Evolutionary conservation across 1,284 basidiomycete species (phyloP), one percentile per base, ranked within the genome.

Genomic region (Neotropicomus parvogracilis): DNA sequence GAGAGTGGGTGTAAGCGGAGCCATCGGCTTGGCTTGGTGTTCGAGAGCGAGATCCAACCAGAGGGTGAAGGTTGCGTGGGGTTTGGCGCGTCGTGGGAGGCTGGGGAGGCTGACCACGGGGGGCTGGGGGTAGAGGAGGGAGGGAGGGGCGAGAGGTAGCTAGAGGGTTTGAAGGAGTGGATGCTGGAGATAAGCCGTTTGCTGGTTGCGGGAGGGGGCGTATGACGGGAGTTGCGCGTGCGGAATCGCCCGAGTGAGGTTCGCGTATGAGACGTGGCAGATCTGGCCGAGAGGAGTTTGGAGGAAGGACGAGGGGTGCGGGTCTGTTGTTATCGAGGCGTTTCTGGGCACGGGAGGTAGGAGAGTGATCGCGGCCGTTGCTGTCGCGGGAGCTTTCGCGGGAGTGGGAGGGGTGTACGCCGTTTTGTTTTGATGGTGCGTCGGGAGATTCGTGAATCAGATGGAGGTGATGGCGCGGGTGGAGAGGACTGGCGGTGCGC

Each of bases 231-330:
- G 24, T 24, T 4, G 59, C 50, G 4, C 61, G 60, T 10, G 80
- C 74, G 1, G 80, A 77, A 53, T 86, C 84, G 33, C 75, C 76
- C n/a, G 66, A 66, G 41, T 59, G 58, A 14, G 74, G 73, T 49
- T 85, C 83, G 44, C 83, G 77, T 29, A 85, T 75, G 50, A 88
- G 70, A 13, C 77, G 77, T 11, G 87, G 85, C 5, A 88, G 76
- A 60, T 85, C 81, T 7, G 71, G 64, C 37, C 77, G 70, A 4
- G 68, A 69, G 8, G 72, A 60, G 51, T 70, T 75, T 1, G 73
- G 70, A 16, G 73, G 72, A n/a, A 88, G 70, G 52, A 80, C 77
- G 11, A 88, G 70, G 0, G 85, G 85, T 0, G 86, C 79, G 9
- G 85, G 86, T 44, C 85, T 71, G 24, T 72, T 74, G 50, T 70